Conservation (phyloP, 345 rosid species). For the Citrus glauca region DNA sequence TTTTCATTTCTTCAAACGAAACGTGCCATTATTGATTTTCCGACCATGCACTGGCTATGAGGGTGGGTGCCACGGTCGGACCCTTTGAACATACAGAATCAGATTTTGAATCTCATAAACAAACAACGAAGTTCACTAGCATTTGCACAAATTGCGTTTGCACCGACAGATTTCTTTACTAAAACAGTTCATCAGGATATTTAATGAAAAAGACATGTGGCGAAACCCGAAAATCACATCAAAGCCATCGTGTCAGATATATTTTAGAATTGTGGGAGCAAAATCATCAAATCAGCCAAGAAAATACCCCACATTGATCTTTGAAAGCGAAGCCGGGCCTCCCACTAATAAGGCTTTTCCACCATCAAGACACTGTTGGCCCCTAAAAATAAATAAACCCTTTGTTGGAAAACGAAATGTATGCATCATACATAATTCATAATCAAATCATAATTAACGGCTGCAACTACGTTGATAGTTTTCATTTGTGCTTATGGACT, state of each 20-base stretch:
- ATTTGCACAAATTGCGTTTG: not conserved
- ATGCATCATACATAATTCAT: not conserved
- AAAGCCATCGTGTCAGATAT: not conserved
- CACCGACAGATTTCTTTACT: not conserved
- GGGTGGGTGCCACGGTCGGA: no score
- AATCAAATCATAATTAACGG: not conserved
- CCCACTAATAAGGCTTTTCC: not conserved
- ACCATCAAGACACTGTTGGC: not conserved
- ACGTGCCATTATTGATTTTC: no score
- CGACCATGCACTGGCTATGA: no score
- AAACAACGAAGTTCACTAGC: no score
- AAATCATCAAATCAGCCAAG: not conserved
- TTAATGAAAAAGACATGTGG: no score
- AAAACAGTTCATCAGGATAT: no score
- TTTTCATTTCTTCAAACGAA: no score
- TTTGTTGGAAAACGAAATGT: not conserved
- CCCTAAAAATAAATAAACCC: not conserved
- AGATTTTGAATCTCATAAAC: not conserved
- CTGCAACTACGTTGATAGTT: not conserved
- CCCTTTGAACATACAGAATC: not conserved
- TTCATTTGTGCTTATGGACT: not conserved
- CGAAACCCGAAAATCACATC: not conserved
- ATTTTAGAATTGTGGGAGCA: not conserved
- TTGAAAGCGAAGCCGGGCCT: not conserved
- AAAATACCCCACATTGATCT: constrained; percentile 8